Conservation (phyloP, 1,284 basidiomycete species). For the Microbotryomycetes sp. region DNA sequence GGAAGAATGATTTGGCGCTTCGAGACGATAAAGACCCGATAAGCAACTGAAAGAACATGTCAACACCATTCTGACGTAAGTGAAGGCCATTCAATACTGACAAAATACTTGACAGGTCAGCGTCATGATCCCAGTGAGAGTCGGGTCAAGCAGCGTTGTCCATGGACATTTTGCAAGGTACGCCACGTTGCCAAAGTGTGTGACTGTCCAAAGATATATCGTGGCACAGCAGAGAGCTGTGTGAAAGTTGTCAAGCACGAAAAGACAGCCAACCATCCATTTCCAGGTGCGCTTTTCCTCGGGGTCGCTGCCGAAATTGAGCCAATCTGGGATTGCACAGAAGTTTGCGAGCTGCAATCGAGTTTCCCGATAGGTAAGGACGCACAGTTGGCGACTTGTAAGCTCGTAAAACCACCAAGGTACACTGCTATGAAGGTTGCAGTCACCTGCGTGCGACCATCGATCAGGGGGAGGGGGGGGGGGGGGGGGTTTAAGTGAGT, state of each 20-base stretch:
- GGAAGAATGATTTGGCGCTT: not conserved
- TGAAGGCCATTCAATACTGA: not conserved
- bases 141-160: conserved; percentile 1
- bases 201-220: conserved; percentile 4
- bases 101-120: not conserved
- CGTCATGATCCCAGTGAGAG: conserved; percentile 4
- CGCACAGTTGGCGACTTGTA: not conserved
- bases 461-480: no score
- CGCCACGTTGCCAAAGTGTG: conserved; percentile 4
- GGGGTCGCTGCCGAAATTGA: not conserved
- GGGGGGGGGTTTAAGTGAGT: no score
- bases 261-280: not conserved
- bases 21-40: not conserved
- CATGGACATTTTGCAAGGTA: not conserved
- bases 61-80: no score
- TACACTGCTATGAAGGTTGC: not conserved
- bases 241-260: not conserved
- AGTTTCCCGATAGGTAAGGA: no score
- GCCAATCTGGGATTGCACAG: not conserved
- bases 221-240: not conserved
- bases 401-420: not conserved
- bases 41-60: no score
- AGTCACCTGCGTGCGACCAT: not conserved
- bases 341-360: no score
- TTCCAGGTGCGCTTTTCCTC: not conserved